Conservation (phyloP, 2,329 filamentous ascomycete genomes). For the Escovopsis sp. region DNA sequence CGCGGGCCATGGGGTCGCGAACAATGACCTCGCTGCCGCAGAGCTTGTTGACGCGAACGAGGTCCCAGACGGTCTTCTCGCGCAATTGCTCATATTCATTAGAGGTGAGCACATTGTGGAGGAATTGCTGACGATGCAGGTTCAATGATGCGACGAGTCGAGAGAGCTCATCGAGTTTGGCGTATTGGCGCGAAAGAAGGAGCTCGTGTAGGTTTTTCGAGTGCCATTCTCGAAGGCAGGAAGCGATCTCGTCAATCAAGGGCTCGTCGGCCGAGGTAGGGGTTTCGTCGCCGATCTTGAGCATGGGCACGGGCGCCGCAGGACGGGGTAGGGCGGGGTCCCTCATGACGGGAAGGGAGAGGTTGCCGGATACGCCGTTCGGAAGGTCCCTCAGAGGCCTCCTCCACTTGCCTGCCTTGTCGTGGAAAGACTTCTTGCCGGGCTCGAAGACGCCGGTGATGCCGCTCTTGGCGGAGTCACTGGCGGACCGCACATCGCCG, state of each 20-base stretch:
- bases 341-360: slow-evolving; percentile 37
- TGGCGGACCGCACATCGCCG: slow-evolving; percentile 18
- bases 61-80: slow-evolving; percentile 87
- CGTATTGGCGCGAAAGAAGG: slow-evolving; percentile 69
- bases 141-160: slow-evolving; percentile 72
- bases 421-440: slow-evolving; percentile 20
- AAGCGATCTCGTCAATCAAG: slow-evolving; percentile 92
- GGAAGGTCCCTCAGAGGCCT: slow-evolving; percentile 21
- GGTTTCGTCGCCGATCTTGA: slow-evolving; percentile 95
- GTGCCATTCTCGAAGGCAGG: slow-evolving; percentile 94
- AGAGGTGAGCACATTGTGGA: slow-evolving; percentile 84
- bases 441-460: slow-evolving; percentile 24
- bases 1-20: slow-evolving; percentile 68
- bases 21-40: slow-evolving; percentile 91
- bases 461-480: slow-evolving; percentile 41
- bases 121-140: slow-evolving; percentile 70
- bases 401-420: slow-evolving; percentile 15
- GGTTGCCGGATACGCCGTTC: slow-evolving; percentile 25
- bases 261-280: slow-evolving; percentile 81
- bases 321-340: slow-evolving; percentile 61
- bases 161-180: slow-evolving; percentile 65
- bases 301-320: slow-evolving; percentile 85
- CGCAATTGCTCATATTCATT: slow-evolving; percentile 70
- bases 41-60: slow-evolving; percentile 88
- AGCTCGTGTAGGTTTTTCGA: slow-evolving; percentile 92